These are phyloP conservation scores for Boletellus deceptivus DNA, from an alignment of 1,284 basidiomycete species.

Conservation along the genomic window DNA sequence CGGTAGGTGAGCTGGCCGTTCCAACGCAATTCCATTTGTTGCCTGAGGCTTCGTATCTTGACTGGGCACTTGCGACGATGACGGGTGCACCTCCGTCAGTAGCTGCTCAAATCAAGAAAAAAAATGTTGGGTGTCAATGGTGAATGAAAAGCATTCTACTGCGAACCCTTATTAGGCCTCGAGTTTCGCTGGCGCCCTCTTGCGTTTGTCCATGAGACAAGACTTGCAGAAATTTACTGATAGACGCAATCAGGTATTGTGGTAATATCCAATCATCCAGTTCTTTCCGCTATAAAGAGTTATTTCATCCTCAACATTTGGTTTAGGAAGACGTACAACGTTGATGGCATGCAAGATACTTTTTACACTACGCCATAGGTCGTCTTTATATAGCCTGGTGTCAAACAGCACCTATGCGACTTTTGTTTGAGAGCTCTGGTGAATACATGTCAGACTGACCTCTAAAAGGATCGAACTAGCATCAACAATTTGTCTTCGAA, in stretches of 20 bases:
- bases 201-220: slow-evolving; percentile 26
- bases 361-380: slow-evolving; percentile 40
- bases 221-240: slow-evolving; percentile 39
- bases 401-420: slow-evolving; percentile 35
- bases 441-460: slow-evolving; percentile 33
- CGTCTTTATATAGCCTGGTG: slow-evolving; percentile 30
- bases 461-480: slow-evolving; percentile 48
- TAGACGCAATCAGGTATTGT: slow-evolving; percentile 38
- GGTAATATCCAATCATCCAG: slow-evolving; percentile 45
- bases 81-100: slow-evolving; percentile 34
- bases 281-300: slow-evolving; percentile 43
- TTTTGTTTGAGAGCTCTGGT: slow-evolving; percentile 2
- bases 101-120: slow-evolving; percentile 54
- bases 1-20: slow-evolving; percentile 31
- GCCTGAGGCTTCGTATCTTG: slow-evolving; percentile 12
- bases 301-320: slow-evolving; percentile 9
- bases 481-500: slow-evolving; percentile 46
- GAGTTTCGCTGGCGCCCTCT: slow-evolving; percentile 39
- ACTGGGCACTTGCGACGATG: slow-evolving; percentile 17
- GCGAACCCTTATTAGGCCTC: slow-evolving; percentile 66
- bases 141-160: slow-evolving; percentile 47
- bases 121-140: slow-evolving; percentile 46
- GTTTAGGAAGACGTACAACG: slow-evolving; percentile 38
- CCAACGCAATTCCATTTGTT: slow-evolving; percentile 17
- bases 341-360: slow-evolving; percentile 41